Evolutionary conservation across 2,329 filamentous ascomycete species (phyloP).

Genomic region (Seiridium unicorne): DNA sequence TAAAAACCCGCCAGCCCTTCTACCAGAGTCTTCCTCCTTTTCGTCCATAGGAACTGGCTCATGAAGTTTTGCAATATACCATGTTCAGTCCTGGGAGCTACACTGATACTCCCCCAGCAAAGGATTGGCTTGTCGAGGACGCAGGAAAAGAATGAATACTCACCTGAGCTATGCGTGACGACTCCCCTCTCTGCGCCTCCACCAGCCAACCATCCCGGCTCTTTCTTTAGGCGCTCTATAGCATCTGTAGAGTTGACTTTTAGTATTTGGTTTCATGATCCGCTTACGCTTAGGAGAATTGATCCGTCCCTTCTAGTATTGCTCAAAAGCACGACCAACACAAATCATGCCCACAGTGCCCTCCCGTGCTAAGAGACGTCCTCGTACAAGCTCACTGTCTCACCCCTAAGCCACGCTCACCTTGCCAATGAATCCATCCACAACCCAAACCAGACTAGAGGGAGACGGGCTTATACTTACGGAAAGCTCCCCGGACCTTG

Average conservation of each 20-base stretch:
- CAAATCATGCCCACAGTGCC: neutral
- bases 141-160: slow-evolving; percentile 4
- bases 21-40: too few relatives aligned
- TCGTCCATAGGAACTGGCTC: neutral
- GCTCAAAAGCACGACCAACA: neutral
- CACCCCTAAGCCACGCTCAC: too few relatives aligned
- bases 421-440: too few relatives aligned
- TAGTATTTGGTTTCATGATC: neutral
- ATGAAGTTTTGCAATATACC: neutral
- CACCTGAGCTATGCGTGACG: slow-evolving; percentile 87
- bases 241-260: slow-evolving; percentile 52
- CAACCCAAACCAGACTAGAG: too few relatives aligned
- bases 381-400: neutral
- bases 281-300: neutral
- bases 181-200: slow-evolving; percentile 67
- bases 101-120: too few relatives aligned
- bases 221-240: slow-evolving; percentile 63
- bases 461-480: neutral
- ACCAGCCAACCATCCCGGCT: slow-evolving; percentile 59
- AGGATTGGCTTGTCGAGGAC: too few relatives aligned
- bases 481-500: slow-evolving; percentile 88
- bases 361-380: too few relatives aligned
- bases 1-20: too few relatives aligned
- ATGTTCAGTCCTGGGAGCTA: too few relatives aligned
- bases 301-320: neutral